Base-by-base conservation (phyloP, 371 early-diverging fungal species). In the Rhizopus sp. region DNA sequence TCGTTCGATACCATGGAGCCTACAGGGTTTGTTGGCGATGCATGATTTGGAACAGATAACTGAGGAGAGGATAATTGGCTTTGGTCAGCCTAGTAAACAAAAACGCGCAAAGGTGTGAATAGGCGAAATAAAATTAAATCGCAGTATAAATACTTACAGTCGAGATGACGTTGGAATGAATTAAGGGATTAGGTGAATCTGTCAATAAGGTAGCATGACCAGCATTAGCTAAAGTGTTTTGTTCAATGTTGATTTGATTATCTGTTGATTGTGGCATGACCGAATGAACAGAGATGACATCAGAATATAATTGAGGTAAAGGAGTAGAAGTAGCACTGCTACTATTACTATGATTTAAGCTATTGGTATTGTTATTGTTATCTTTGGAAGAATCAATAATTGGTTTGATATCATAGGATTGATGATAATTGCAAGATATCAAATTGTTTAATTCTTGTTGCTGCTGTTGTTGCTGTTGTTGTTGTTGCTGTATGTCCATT, bases 271-370 rank as follows among this genome's bases (percentile, higher is more conserved):
- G 46, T 17, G 46, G 29, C 7, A 46, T 17, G 8, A 46, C 46
- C 7, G 46, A 29, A 46, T 23, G 29, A 29, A 46, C 46, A n/a
- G 46, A 46, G 29, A 46, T 46, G 8, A 46, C 29, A 29, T 46
- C 46, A 46, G 46, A 46, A 46, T 46, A 46, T 29, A 29, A 46
- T 7, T 46, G 46, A 17, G 46, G 46, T 23, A 46, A 46, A 29
- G 46, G 46, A 1, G 46, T 46, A 46, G 46, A 46, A 29, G 46
- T 46, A 46, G 46, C 46, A 46, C 46, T 46, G 46, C 46, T 46
- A 23, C 46, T 46, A 23, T 46, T 46, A 29, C 46, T 46, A 12
- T 23, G 17, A 15, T 46, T 46, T 23, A 23, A 23, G 23, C 23
- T 8, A 23, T 46, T 46, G 12, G 5, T 9, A 23, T 23, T 46